A percentile compares a stretch with the other conserved stretches of the same genome.
phyloP scores from a whole-genome alignment of 192 early-diverging fungal species.

The Backusella tarrabulga region DNA sequence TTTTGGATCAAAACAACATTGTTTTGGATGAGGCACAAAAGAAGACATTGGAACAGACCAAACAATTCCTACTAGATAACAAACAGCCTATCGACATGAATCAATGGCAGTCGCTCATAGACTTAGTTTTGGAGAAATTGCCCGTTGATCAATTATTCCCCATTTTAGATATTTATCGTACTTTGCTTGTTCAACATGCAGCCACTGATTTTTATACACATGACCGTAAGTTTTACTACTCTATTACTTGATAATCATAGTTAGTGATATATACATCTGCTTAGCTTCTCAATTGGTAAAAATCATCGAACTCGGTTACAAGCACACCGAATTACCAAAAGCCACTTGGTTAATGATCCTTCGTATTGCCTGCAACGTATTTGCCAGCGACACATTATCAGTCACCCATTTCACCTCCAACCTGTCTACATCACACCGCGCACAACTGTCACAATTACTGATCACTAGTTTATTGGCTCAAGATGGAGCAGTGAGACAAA shows the following conservation, averaged over 20 bases:
- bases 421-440: slow-evolving; percentile 44
- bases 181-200: slow-evolving; percentile 47
- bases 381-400: slow-evolving; percentile 39
- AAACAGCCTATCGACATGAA: background rate
- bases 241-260: background rate
- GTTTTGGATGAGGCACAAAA: slow-evolving; percentile 2
- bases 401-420: slow-evolving; percentile 32
- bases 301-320: slow-evolving; percentile 10
- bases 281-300: slow-evolving; percentile 15
- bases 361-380: slow-evolving; percentile 66
- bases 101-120: slow-evolving; percentile 13
- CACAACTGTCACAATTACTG: slow-evolving; percentile 56
- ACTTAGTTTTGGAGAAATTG: slow-evolving; percentile 19
- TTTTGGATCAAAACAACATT: slow-evolving; percentile 22
- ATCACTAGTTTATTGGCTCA: slow-evolving; percentile 57
- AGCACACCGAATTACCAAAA: slow-evolving; percentile 38
- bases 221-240: slow-evolving; percentile 29
- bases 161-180: slow-evolving; percentile 60
- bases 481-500: slow-evolving; percentile 56
- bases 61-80: background rate
- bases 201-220: slow-evolving; percentile 47
- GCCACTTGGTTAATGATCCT: slow-evolving; percentile 56
- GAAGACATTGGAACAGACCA: background rate
- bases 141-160: slow-evolving; percentile 57
- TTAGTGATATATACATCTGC: background rate